Evolutionary conservation across 2,329 filamentous ascomycete genomes (phyloP).

Genomic region (Trichoderma koningiopsis): DNA sequence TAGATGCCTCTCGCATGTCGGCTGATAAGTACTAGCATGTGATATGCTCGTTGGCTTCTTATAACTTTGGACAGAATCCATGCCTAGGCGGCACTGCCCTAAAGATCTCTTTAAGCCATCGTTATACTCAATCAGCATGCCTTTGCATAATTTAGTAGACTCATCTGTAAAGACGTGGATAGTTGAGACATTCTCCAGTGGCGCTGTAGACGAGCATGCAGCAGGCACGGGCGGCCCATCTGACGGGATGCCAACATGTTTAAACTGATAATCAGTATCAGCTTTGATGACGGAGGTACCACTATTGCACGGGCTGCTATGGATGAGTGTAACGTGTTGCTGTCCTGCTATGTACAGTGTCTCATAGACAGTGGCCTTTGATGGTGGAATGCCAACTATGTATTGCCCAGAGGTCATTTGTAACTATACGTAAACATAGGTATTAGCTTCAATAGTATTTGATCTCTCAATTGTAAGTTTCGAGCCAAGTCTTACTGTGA

Average conservation of each 20-base stretch:
- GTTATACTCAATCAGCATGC: not conserved
- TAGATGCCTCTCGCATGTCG: not conserved
- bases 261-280: not conserved
- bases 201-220: not conserved
- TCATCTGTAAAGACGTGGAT: not conserved
- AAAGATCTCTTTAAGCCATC: not conserved
- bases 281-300: not conserved
- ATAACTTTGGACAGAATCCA: not conserved
- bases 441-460: not conserved
- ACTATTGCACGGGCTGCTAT: not conserved
- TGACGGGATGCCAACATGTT: not conserved
- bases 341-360: not conserved
- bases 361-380: not conserved
- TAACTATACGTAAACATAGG: not conserved
- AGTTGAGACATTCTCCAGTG: not conserved
- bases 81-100: not conserved
- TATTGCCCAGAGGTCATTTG: not conserved
- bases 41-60: not conserved
- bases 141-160: not conserved
- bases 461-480: not conserved
- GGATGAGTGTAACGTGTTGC: not conserved
- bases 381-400: not conserved
- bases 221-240: not conserved
- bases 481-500: not conserved
- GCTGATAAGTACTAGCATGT: not conserved